A percentile compares a stretch with the other conserved stretches of the same genome.
Evolutionary conservation across 176 grass and related monocot species (phyloP).

Genomic region (Canna indica): DNA sequence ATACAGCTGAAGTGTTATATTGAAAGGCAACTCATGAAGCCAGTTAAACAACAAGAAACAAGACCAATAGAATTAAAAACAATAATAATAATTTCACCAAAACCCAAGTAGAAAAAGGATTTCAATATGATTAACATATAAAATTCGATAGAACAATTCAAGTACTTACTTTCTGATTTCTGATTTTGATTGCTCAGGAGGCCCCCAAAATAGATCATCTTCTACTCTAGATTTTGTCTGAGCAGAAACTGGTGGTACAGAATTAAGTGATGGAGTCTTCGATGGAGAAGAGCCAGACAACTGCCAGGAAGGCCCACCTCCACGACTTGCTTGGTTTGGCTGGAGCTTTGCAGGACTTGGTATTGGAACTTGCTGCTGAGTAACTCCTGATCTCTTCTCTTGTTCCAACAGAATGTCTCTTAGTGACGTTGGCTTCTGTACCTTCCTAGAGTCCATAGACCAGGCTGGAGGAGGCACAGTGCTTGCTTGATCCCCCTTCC

Average conservation of each 20-base stretch:
- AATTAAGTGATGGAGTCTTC: conserved; percentile 48
- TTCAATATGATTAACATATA: background rate
- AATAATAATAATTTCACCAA: background rate
- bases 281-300: conserved; percentile 74
- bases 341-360: conserved; percentile 33
- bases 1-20: background rate
- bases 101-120: conserved; percentile 2
- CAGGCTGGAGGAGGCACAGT: conserved; percentile 61
- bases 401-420: conserved; percentile 89
- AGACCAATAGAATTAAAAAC: background rate
- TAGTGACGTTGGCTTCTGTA: conserved; percentile 58
- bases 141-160: conserved; percentile 2
- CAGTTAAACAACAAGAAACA: background rate
- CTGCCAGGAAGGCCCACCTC: conserved; percentile 54
- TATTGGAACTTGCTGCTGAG: conserved; percentile 40
- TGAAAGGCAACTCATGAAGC: background rate
- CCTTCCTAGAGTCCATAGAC: conserved; percentile 64
- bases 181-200: conserved; percentile 65
- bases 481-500: conserved; percentile 63
- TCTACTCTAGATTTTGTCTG: conserved; percentile 59
- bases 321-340: conserved; percentile 40
- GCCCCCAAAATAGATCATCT: conserved; percentile 98
- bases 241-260: conserved; percentile 36
- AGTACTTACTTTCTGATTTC: conserved; percentile 69
- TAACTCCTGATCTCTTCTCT: conserved; percentile 40